Base-by-base conservation (phyloP, 306 rosid species). In the Argentina anserina region DNA sequence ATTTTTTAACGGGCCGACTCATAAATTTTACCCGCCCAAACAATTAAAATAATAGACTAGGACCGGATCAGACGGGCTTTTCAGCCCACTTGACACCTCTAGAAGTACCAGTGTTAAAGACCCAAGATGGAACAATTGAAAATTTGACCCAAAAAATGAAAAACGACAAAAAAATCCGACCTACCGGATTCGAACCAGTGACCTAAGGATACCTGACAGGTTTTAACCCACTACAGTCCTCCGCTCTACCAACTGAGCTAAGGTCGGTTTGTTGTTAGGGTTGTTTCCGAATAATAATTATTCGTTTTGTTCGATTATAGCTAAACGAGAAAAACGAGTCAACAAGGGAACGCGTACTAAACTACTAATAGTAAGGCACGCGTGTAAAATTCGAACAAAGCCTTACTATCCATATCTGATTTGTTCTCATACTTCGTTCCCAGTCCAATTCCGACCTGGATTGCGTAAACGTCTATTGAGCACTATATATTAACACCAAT, bases 211-310 rank as follows among this genome's bases (percentile, higher is more conserved):
- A 9, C 0, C 85, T 36, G 65, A 40, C n/a, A 0, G 43, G 9
- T 0, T 15, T 18, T 2, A 12, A 50, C 65, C 81, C 2, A 80
- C 89, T 85, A 85, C 84, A 85, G 86, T 85, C 89, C 86, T 79
- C 86, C 89, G 86, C 86, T 82, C 86, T 82, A 52, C 89, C 84
- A 85, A 85, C 89, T 80, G 83, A 82, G 84, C 83, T 80, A 82
- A 85, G 86, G 83, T 82, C 83, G 81, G 84, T 18, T 29, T 13
- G n/a, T n/a, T n/a, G n/a, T n/a, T n/a, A n/a, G n/a, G n/a, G n/a
- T n/a, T n/a, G n/a, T n/a, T n/a, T n/a, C n/a, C n/a, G n/a, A n/a
- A n/a, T n/a, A n/a, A n/a, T n/a, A n/a, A n/a, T n/a, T n/a, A n/a
- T n/a, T n/a, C n/a, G n/a, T n/a, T n/a, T n/a, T n/a, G n/a, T n/a